Evolutionary conservation across 352 stramenopile species (phyloP), one percentile per base, ranked within the genome.

Genomic region (Phytophthora ohioensis): DNA sequence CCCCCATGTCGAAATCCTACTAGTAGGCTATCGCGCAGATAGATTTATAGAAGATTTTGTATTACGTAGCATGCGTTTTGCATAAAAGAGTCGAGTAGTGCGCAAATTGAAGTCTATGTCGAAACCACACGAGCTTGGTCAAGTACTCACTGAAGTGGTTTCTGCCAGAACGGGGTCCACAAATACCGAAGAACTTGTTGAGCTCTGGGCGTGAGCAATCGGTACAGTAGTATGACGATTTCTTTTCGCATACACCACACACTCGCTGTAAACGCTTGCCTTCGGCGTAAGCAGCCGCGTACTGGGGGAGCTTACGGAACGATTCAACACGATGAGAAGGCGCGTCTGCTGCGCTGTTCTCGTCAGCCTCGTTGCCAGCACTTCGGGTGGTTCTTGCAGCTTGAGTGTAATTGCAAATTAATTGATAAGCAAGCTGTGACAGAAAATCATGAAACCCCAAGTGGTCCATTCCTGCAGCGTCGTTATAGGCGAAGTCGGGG

Each of bases 141-240:
- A 46, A 46, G 13, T 46, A 10, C 10, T 17, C 13, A n/a, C 39
- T 46, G 39, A 17, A 46, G 46, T 11, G 6, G 30, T 38, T 54
- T 9, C 46, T 36, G 21, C 30, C 27, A 1, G 49, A 56, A 56
- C 49, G 49, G 31, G 49, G 49, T 2, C 49, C 49, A 31, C 49
- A 56, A 27, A 56, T 27, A 11, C 49, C 49, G 31, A 15, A 56
- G 32, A 56, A 56, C 30, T 30, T 27, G 31, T 27, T 43, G 2
- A 41, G 31, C 15, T 41, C 49, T 11, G 30, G 49, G 15, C 43
- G 7, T 13, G 49, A 56, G 49, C 49, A 56, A 15, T 8, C 36
- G 3, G 43, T 9, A 43, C 34, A 56, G 15, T 56, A 56, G 15
- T 56, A 56, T 31, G 49, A 56, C 10, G 49, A 41, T 43, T 56